Evolutionary conservation across 83 land plant genomes (phyloP).

Genomic region (Isoetes engelmannii): DNA sequence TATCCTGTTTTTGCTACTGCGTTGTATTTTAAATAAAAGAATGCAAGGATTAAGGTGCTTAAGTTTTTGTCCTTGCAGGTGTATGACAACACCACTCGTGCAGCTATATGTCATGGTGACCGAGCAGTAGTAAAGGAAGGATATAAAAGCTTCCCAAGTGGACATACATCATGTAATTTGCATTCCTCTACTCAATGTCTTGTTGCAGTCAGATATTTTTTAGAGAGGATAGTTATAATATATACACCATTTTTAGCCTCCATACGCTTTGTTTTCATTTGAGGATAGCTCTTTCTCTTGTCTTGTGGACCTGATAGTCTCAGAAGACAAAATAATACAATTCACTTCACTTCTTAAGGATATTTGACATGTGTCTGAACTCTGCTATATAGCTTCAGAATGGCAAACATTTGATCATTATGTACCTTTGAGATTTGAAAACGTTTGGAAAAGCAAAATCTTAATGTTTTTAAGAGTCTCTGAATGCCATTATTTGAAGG

Average conservation of each 20-base stretch:
- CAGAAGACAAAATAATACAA: not conserved
- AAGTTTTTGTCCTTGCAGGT: slow-evolving; percentile 33
- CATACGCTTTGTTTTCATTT: not conserved
- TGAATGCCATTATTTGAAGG: no score
- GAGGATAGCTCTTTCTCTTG: not conserved
- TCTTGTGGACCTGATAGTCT: not conserved
- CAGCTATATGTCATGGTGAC: slow-evolving; percentile 62
- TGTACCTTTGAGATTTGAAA: not conserved
- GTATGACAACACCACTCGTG: slow-evolving; percentile 39
- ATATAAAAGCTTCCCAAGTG: slow-evolving; percentile 90
- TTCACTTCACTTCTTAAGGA: no score
- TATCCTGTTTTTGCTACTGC: no score
- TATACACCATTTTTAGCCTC: not conserved
- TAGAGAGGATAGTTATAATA: not conserved
- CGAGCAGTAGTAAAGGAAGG: slow-evolving; percentile 54
- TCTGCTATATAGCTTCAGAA: not conserved
- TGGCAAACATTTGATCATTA: not conserved
- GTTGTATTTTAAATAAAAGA: no score
- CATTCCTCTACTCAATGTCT: not conserved
- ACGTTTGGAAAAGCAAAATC: not conserved
- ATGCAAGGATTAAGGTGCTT: no score
- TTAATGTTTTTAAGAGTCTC: no score
- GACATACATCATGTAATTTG: slow-evolving; percentile 74
- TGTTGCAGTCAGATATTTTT: not conserved
- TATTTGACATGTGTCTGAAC: not conserved